Base-by-base conservation (phyloP, 192 early-diverging fungal species). In the Phlyctochytrium bullatum region DNA sequence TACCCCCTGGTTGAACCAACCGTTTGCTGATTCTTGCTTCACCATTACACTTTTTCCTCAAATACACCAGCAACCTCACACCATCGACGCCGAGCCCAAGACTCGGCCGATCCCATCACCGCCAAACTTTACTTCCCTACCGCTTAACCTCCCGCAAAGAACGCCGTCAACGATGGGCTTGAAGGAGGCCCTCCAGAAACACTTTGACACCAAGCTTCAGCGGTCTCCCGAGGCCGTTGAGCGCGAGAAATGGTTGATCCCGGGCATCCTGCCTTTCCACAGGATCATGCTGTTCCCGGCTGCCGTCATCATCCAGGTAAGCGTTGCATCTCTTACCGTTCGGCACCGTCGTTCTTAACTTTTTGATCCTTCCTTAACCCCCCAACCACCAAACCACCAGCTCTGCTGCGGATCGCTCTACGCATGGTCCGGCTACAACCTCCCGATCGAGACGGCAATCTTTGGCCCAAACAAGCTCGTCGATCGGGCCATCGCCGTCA, bases 351-450 rank as follows among this genome's bases (percentile, higher is more conserved):
- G 12, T 17, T n/a, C 20, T 36, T 34, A 61, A 30, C 34, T 51
- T 20, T 14, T 23, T 34, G 12, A 25, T 33, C 29, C 34, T 32
- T 14, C n/a, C 30, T 61, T 4, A 31, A 23, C n/a, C 23, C 60
- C 23, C 34, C 34, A 47, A 14, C 40, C 40, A 14, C 36, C 20
- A 20, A 17, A n/a, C 58, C 63, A 24, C 3, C 64, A 74, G 76
- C 52, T 74, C 56, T 88, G 87, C 68, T 78, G 84, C 56, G 90
- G 88, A 29, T 86, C 84, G 30, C 86, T 92, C 53, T 92, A 92
- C 71, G 86, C 88, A 34, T 92, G 86, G 86, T 88, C 86, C 32
- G 88, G 90, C 35, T 89, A 86, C 74, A 90, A 92, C 76, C 75
- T 83, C 33, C 87, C 88, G 53, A 89, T 90, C 28, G 88, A 90